These are phyloP conservation scores for Rhododendron mucronatum DNA, from an alignment of 148 eudicot genomes.

Conservation along the genomic window DNA sequence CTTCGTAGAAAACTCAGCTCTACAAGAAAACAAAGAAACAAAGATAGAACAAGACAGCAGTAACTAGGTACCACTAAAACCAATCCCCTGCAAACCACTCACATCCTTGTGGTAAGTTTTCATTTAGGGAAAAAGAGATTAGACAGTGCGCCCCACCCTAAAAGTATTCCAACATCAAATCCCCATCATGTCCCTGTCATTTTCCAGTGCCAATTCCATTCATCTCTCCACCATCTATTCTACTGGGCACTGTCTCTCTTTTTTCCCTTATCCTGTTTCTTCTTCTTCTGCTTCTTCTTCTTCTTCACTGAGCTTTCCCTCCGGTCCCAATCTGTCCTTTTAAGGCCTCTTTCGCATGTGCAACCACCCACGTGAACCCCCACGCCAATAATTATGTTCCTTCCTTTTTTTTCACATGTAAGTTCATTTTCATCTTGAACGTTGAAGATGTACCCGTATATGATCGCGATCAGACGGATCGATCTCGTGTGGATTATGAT, in stretches of 20 bases:
- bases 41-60: not conserved
- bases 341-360: conserved; percentile 12
- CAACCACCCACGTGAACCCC: conserved; percentile 33
- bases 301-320: not conserved
- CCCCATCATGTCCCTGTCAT: not conserved
- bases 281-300: not conserved
- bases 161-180: not conserved
- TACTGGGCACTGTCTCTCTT: not conserved
- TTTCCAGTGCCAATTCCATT: not conserved
- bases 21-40: not conserved
- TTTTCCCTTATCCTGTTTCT: not conserved
- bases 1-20: not conserved
- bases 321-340: not conserved
- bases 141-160: not conserved
- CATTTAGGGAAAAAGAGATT: not conserved
- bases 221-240: not conserved
- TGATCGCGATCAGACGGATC: not conserved
- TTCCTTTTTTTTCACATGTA: not conserved
- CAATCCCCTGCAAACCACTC: not conserved
- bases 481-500: not conserved
- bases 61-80: not conserved
- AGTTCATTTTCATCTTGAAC: not conserved
- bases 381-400: conserved; percentile 30
- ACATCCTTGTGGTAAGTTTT: not conserved
- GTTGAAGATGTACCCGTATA: not conserved